A percentile compares a stretch with the other conserved stretches of the same genome.
These are phyloP conservation scores for Volvox africanus DNA, from an alignment of 139 green algal species.

Conservation along the genomic window DNA sequence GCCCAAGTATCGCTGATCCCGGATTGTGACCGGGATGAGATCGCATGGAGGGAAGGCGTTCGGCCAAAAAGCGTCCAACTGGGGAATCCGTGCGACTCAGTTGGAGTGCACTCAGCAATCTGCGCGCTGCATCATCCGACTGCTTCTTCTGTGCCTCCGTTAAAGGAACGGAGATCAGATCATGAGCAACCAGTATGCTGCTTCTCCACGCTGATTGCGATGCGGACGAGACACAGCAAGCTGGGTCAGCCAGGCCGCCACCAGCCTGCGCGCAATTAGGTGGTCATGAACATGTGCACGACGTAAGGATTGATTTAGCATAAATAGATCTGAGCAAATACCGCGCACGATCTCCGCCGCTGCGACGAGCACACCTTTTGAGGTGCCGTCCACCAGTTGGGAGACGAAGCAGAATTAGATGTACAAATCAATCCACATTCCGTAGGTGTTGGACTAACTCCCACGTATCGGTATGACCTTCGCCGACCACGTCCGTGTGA, in stretches of 20 bases:
- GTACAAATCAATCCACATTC: not conserved
- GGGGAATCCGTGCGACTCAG: not conserved
- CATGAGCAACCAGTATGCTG: too few relatives aligned
- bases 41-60: not conserved
- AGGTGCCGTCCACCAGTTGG: not conserved
- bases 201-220: too few relatives aligned
- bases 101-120: not conserved
- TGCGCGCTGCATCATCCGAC: not conserved
- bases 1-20: not conserved
- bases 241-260: too few relatives aligned
- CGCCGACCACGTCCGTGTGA: conserved; percentile 1
- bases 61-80: not conserved
- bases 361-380: not conserved
- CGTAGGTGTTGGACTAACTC: not conserved
- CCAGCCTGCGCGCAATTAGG: too few relatives aligned
- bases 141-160: not conserved
- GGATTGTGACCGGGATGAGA: not conserved
- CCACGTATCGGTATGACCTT: not conserved
- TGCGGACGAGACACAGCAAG: too few relatives aligned
- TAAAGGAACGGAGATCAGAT: not conserved
- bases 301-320: too few relatives aligned
- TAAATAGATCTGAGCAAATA: too few relatives aligned
- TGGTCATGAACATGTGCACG: too few relatives aligned
- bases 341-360: not conserved
- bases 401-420: not conserved